Evolutionary conservation across 1,284 basidiomycete species (phyloP).

Genomic region (Stereum hirsutum): DNA sequence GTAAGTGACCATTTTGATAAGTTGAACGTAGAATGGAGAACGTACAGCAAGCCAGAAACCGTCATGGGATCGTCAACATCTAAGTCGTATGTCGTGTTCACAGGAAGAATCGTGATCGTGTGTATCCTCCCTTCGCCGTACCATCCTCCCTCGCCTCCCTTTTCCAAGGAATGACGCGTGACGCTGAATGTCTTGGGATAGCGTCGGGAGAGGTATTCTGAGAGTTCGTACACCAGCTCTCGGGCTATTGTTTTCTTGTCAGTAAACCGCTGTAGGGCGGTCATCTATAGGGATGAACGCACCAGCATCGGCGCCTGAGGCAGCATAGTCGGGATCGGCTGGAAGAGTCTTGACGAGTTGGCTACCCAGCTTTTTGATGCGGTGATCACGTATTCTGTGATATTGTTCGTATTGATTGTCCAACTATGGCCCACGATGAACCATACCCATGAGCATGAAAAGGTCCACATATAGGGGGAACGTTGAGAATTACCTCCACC

Average conservation of each 20-base stretch:
- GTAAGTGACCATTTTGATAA: too few relatives aligned
- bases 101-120: constrained; percentile 43
- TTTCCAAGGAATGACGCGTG: constrained; percentile 24
- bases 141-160: constrained; percentile 33
- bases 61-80: constrained; percentile 48
- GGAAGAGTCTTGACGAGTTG: constrained; percentile 41
- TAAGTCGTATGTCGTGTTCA: constrained; percentile 43
- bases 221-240: constrained; percentile 57
- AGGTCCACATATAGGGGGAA: too few relatives aligned
- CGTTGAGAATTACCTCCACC: constrained; percentile 9
- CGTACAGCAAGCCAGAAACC: constrained; percentile 47
- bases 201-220: constrained; percentile 53
- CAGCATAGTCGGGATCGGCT: constrained; percentile 35
- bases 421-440: constrained; percentile 33
- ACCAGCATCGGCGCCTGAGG: constrained; percentile 13
- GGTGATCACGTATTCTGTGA: constrained; percentile 44
- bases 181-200: constrained; percentile 53
- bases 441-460: too few relatives aligned
- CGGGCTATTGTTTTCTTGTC: constrained; percentile 29
- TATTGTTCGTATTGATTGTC: constrained; percentile 46
- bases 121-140: constrained; percentile 39
- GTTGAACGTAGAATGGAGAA: constrained; percentile 8
- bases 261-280: background rate
- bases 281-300: background rate
- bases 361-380: constrained; percentile 40